Conservation (phyloP, 2,329 filamentous ascomycete genomes). For the Stemphylium vesicarium region DNA sequence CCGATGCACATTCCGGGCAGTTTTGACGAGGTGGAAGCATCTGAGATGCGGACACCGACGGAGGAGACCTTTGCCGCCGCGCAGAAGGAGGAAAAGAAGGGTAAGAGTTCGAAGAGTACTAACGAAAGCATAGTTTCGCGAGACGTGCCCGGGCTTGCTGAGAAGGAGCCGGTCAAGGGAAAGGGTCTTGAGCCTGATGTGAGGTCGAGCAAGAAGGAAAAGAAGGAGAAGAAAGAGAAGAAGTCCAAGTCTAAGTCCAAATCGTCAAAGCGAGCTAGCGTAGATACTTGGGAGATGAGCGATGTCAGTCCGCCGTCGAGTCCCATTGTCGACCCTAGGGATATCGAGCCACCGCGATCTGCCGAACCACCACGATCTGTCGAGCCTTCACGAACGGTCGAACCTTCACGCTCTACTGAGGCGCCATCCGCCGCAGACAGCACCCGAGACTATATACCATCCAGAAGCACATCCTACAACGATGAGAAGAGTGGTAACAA, state of each 20-base stretch:
- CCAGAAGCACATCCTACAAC: conserved; percentile 13
- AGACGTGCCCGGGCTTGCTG: conserved; percentile 18
- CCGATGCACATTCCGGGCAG: conserved; percentile 67
- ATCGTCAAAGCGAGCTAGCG: conserved; percentile 36
- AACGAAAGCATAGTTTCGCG: conserved; percentile 29
- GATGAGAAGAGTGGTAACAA: conserved; percentile 25
- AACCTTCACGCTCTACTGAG: not conserved
- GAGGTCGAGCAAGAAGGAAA: conserved; percentile 46
- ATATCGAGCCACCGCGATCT: conserved; percentile 17
- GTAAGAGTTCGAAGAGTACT: conserved; percentile 33
- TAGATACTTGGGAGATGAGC: conserved; percentile 41
- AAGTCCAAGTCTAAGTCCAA: conserved; percentile 41
- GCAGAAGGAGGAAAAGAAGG: conserved; percentile 34
- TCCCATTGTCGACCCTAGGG: conserved; percentile 33
- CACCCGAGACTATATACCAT: conserved; percentile 7
- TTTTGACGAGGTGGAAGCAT: conserved; percentile 56
- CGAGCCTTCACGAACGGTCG: not conserved
- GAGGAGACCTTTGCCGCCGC: conserved; percentile 24
- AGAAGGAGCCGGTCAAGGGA: conserved; percentile 17
- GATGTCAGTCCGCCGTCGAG: conserved; percentile 33
- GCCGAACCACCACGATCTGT: not conserved
- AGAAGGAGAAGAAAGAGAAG: conserved; percentile 9
- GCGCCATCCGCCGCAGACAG: not conserved
- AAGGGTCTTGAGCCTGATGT: conserved; percentile 23
- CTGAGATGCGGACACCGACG: conserved; percentile 22